Conservation (phyloP, 371 early-diverging fungal genomes). For the Umbelopsis sp. region DNA sequence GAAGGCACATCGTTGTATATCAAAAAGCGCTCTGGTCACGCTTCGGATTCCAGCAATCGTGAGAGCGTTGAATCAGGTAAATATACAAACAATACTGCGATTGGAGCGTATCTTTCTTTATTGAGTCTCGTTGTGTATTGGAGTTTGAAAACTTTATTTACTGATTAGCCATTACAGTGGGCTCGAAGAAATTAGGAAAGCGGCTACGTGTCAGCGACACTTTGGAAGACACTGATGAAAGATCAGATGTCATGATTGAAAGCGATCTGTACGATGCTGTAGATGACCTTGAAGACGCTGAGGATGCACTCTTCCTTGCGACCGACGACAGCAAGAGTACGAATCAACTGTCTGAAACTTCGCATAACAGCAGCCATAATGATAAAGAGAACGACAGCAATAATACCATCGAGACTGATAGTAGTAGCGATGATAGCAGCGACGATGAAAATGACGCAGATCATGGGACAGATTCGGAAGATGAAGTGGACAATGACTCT, state of each 20-base stretch:
- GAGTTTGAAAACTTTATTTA: no score
- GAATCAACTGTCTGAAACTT: no score
- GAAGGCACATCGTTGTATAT: background rate
- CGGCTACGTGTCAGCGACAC: no score
- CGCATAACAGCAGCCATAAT: conserved; percentile 3
- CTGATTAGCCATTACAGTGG: no score
- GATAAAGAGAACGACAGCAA: conserved; percentile 10
- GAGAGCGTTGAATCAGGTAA: background rate
- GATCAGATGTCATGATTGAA: no score
- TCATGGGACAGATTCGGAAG: background rate
- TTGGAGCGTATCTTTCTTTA: no score
- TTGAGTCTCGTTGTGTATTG: no score
- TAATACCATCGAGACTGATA: background rate
- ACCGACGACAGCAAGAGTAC: conserved; percentile 8
- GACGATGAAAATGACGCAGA: conserved; percentile 22
- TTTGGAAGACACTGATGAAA: no score
- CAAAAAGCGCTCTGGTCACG: background rate
- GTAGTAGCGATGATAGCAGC: background rate
- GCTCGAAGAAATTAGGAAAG: no score
- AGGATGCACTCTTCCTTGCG: no score
- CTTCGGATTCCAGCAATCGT: background rate
- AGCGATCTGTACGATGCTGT: no score
- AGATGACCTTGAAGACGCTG: no score
- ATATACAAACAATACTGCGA: background rate
- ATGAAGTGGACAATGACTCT: conserved; percentile 26